Evolutionary conservation across 441 rosid species (phyloP).

Genomic region (Brassica hybrid): DNA sequence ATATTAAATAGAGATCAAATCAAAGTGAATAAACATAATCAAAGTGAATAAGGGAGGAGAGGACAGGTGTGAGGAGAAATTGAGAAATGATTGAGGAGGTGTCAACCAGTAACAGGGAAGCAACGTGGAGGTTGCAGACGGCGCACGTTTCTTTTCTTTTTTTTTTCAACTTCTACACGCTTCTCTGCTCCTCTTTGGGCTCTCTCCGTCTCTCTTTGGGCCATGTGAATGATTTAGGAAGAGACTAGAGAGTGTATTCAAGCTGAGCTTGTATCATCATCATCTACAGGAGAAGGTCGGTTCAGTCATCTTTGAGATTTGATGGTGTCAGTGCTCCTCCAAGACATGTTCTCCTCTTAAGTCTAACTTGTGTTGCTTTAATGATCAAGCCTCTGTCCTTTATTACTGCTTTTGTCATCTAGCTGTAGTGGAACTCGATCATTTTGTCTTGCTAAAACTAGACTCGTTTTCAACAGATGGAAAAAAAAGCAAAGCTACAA

Average conservation of each 20-base stretch:
- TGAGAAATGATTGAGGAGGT: constrained; percentile 27
- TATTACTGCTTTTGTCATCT: not conserved
- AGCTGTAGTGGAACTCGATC: constrained; percentile 6
- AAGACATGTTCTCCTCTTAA: not conserved
- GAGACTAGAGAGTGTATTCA: not conserved
- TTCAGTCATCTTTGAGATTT: no score
- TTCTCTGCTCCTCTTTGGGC: not conserved
- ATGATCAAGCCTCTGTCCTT: not conserved
- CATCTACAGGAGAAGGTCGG: not conserved
- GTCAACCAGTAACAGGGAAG: constrained; percentile 4
- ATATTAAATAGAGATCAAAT: not conserved
- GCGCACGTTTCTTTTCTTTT: not conserved
- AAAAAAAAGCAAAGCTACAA: constrained; percentile 6
- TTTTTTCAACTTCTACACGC: not conserved
- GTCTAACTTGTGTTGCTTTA: not conserved
- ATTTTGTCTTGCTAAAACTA: not conserved
- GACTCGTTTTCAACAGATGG: not conserved
- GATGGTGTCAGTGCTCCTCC: not conserved
- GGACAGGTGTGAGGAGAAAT: constrained; percentile 34
- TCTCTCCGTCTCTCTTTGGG: not conserved
- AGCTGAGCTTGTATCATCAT: not conserved
- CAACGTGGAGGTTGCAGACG: constrained; percentile 2
- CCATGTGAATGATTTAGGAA: not conserved
- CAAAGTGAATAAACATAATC: not conserved
- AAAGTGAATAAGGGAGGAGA: not conserved